Percentiles rank a stretch among this genome's conserved stretches.
Conservation (phyloP, 352 stramenopile species). For the Heterotrichella gracilis region DNA sequence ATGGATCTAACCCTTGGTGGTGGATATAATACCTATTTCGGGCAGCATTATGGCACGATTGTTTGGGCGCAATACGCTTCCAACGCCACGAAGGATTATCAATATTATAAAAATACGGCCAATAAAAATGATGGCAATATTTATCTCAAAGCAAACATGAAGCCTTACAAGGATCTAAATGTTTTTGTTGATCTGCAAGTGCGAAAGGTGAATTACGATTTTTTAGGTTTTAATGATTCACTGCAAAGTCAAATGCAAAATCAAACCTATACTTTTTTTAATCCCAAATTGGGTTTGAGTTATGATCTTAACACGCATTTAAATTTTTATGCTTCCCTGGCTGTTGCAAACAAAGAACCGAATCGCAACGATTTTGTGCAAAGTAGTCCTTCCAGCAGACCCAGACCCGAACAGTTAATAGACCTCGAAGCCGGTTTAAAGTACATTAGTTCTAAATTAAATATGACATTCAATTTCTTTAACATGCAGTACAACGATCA, state of each 20-base stretch:
- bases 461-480: background rate
- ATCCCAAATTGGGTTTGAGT: background rate
- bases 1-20: background rate
- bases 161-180: background rate
- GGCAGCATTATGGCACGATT: background rate
- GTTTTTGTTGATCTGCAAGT: background rate
- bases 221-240: background rate
- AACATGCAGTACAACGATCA: background rate
- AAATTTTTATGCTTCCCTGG: background rate
- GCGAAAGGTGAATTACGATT: background rate
- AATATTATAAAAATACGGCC: background rate
- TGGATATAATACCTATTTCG: slow-evolving; percentile 1
- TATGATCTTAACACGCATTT: background rate
- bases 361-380: background rate
- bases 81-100: background rate
- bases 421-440: background rate
- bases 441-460: background rate
- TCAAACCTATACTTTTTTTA: background rate
- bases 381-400: background rate
- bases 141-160: background rate
- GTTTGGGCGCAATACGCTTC: background rate
- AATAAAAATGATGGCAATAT: slow-evolving; percentile 9
- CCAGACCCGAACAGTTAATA: background rate
- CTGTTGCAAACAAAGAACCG: background rate
- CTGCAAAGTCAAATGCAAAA: background rate